Base-by-base conservation (phyloP, 1,139 yeast species). In the Yamadazyma conglobata region DNA sequence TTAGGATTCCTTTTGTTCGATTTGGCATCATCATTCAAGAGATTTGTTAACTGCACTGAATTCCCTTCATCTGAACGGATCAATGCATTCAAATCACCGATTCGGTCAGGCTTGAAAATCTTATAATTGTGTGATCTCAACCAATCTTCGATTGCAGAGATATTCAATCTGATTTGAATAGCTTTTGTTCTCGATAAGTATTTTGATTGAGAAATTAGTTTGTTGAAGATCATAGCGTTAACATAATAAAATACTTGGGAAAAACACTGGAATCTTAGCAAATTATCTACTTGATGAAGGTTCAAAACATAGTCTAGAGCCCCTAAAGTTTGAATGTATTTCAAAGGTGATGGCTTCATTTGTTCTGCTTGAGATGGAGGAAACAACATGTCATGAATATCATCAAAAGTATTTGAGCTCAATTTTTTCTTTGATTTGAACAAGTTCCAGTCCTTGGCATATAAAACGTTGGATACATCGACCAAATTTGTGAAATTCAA, bases 101-200 rank as follows among this genome's bases (percentile, higher is more conserved):
- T 37, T 15, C 14, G 35, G 29, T 63, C 71, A 1, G 70, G 70
- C 24, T 60, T 70, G 51, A 58, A 64, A 11, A 77, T 82, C 40
- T 69, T 67, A 49, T 68, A 70, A 54, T 86, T 83, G 50, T 86
- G 91, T 4, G 83, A 70, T 38, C 95, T 72, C 20, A 91, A 72
- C 98, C 98, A 91, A 50, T 91, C 96, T 54, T 91, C 96, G 29
- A 91, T 61, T 3, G 85, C 75, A 0, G 96, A 87, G 7, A 91
- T 54, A 47, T 91, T 91, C 38, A 91, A 70, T 32, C 97, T 68
- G 28, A 91, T 80, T 53, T 91, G 97, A 56, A 91, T 77, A 0
- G 97, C 97, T 43, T 83, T 78, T 2, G 87, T 70, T 36, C 99
- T 70, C 0, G 95, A 76, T 32, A 86, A 70, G 43, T 83, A 82